Base-by-base conservation (phyloP, 2,329 filamentous ascomycete species). In the Ceratocystis diversiconidia region DNA sequence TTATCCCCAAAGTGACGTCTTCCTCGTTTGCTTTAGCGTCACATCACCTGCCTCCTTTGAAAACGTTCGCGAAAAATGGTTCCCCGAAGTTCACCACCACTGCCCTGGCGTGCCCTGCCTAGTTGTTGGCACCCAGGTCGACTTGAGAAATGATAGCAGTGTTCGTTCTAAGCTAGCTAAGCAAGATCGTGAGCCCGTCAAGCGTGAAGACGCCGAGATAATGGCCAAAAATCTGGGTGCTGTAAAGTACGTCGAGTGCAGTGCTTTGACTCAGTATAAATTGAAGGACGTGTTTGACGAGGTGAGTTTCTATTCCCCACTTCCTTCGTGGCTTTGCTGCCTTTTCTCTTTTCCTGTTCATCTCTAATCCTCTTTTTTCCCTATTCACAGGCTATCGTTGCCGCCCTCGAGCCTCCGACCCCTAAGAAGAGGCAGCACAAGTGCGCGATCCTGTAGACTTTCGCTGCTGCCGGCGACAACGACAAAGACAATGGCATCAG, bases 281-380 rank as follows among this genome's bases (percentile, higher is more conserved):
- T 79, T 99, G 70, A 99, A 99, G 82, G 94, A 97, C 74, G 94
- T 99, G 19, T 99, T 99, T 77, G 94, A 99, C 73, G 94, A 97
- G 88, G 92, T 96, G 82, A 71, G 83, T 73, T 62, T 61, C 41
- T 19, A 44, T 36, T 7, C 32, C 43, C 62, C 3, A 10, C 36
- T 19, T 48, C 28, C 6, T 44, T 43, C 50, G 3, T 10, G 32
- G 17, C 6, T 46, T 44, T 64, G 36, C 46, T 19, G 61, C 36
- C 46, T 36, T 15, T 55, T 52, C n/a, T 12, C 32, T 32, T 55
- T 8, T 48, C n/a, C n/a, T 12, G 22, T 41, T 25, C 25, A 3
- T 43, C 19, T 28, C 64, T 52, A 48, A 46, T 50, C 41, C 17
- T 12, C 12, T 17, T 7, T 41, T 12, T 41, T 28, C 3, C 10